Evolutionary conservation across 495 filamentous ascomycete genomes (phyloP).

Genomic region (Astrothelium macrocarpum): DNA sequence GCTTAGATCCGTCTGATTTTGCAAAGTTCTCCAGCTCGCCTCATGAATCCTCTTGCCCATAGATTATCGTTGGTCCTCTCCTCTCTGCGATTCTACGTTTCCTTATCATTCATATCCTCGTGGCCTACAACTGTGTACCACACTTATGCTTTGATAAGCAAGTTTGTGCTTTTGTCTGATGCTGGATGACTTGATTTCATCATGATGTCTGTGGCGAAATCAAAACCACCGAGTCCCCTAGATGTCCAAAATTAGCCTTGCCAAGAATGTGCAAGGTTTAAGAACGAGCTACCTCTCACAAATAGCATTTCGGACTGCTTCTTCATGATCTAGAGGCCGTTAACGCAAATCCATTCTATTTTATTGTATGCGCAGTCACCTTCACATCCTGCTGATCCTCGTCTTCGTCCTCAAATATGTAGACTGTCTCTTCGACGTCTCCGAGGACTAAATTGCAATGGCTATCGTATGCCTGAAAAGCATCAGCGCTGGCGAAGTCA

Average conservation of each 20-base stretch:
- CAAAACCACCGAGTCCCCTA: conserved; percentile 92
- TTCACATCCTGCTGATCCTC: conserved; percentile 66
- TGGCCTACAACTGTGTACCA: too few species aligned
- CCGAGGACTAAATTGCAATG: conserved; percentile 98
- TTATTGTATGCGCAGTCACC: conserved; percentile 9
- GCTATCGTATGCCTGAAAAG: conserved; percentile 80
- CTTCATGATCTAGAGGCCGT: conserved; percentile 62
- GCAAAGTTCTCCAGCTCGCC: too few species aligned
- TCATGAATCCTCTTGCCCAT: too few species aligned
- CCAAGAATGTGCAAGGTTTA: conserved; percentile 1
- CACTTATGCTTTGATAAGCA: too few species aligned
- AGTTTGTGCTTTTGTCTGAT: not conserved
- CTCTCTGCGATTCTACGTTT: too few species aligned
- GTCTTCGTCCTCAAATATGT: conserved; percentile 73
- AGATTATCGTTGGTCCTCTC: too few species aligned
- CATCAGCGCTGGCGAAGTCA: conserved; percentile 5
- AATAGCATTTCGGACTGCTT: conserved; percentile 99
- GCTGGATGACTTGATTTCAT: not conserved
- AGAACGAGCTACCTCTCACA: conserved; percentile 62
- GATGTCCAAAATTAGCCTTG: conserved; percentile 27
- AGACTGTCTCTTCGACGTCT: conserved; percentile 95
- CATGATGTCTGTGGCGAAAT: conserved; percentile 47
- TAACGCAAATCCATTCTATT: conserved; percentile 4
- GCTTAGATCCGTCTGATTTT: too few species aligned
- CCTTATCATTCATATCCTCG: too few species aligned